Conservation (phyloP, 805 yeast species). For the Ogataea paraovalis region DNA sequence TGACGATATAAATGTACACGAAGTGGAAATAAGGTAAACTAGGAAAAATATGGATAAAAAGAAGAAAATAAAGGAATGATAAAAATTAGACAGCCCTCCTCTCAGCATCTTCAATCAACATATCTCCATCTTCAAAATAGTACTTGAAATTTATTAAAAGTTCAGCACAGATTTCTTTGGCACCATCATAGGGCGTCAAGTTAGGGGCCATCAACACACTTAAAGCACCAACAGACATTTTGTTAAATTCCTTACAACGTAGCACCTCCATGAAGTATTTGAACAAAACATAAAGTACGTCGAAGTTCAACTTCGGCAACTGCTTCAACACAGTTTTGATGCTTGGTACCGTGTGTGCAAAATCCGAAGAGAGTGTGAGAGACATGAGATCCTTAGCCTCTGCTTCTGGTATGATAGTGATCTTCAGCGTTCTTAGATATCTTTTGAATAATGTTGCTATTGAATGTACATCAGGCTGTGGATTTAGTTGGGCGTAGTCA, state of each 20-base stretch:
- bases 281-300: constrained; percentile 62
- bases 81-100: constrained; percentile 1
- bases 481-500: constrained; percentile 48
- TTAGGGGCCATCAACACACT: constrained; percentile 35
- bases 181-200: constrained; percentile 31
- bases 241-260: constrained; percentile 56
- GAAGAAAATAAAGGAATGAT: too few relatives aligned
- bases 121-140: constrained; percentile 22
- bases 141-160: constrained; percentile 27
- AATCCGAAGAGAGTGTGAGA: constrained; percentile 28
- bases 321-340: constrained; percentile 33
- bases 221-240: constrained; percentile 78
- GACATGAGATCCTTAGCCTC: constrained; percentile 33
- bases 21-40: too few relatives aligned
- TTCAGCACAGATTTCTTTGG: constrained; percentile 31
- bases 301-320: constrained; percentile 53
- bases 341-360: constrained; percentile 20
- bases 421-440: constrained; percentile 74
- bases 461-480: constrained; percentile 72
- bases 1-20: too few relatives aligned
- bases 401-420: constrained; percentile 58
- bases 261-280: constrained; percentile 63
- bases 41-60: too few relatives aligned
- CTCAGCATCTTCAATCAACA: constrained; percentile 9
- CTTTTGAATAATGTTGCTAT: constrained; percentile 82